Base-by-base conservation (phyloP, 2,329 filamentous ascomycete genomes). In the Magnaporthiopsis rhizophila region DNA sequence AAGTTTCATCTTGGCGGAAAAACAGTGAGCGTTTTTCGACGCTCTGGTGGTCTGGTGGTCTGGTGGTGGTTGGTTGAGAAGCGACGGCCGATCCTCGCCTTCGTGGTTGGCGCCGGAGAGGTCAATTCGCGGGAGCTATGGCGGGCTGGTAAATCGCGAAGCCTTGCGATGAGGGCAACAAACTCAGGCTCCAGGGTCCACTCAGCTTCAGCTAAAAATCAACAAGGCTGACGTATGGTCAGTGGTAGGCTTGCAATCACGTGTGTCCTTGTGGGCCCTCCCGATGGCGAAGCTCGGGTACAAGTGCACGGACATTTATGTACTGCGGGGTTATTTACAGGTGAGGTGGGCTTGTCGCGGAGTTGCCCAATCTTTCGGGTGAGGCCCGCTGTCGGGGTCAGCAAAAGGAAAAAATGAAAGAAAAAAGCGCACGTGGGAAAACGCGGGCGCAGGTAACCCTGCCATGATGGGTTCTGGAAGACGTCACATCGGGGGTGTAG, bases 1-100 rank as follows among this genome's bases (percentile, higher is more conserved):
- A 82, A 97, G 91, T 90, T 97, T 97, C 92, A 97, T 97, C 68
- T 78, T 91, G 83, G 21, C 21, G 36, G 34, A 50, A 8, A 21
- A 50, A 21, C 24, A n/a, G 8, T 11, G 45, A 53, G 21, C 18
- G 45, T 6, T 53, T 24, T 24, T 53, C 18, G 21, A 53, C 45
- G 3, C 45, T 53, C n/a, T 53, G 18, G 21, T 9, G 45, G 45
- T 53, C n/a, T 53, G 18, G 21, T 9, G 45, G 45, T 24, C 21
- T 53, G 11, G 45, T 2, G 8, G 45, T 24, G 45, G 21, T n/a
- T 53, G 3, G 45, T 21, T 53, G 21, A 30, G 45, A 53, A 21
- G n/a, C 45, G 45, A 2, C 18, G 45, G 45, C 18, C 45, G 45
- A 9, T 24, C 7, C 45, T 53, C 45, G 21, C 18, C 21, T 53